Evolutionary conservation across 495 filamentous ascomycete genomes (phyloP), one percentile per base, ranked within the genome.

Genomic region (Podospora comata): DNA sequence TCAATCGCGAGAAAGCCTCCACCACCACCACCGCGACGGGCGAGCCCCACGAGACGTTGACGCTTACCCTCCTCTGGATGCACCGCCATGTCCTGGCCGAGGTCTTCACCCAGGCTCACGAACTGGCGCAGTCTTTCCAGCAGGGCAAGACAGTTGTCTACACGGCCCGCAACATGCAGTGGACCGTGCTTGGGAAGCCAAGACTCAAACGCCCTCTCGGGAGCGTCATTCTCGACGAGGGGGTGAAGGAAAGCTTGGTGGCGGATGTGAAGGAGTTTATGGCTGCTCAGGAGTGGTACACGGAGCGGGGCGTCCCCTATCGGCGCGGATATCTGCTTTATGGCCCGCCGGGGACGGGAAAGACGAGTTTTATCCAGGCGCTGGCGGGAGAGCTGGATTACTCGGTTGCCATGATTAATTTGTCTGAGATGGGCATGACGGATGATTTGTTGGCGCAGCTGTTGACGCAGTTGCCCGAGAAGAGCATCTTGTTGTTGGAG

Each of bases 81-180:
- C 88, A 96, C 70, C 90, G 95, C 1, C 85, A 93, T 67, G 85
- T 97, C 15, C 94, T 99, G 73, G 88, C 92, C 69, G 86, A 91
- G 4, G 85, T 99, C 20, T 96, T 99, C 68, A 82, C 81, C 11
- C 91, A 98, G 74, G 94, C 95, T 11, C 91, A 94, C 74, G 79
- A 85, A 5, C 85, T 97, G 57, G 92, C 92, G 1, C 83, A 86
- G 16, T 85, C 86, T 71, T 88, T 89, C 34, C 88, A 91, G 64
- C 91, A 97, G 77, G 95, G 95, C n/a, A 97, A 96, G 79, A 98
- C 96, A 5, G 86, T 93, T 3, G 91, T 99, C 39, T 97, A 94
- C 77, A 94, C 90, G 34, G 89, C 91, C 19, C 85, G 89, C 79
- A 89, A 88, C n/a, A 89, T 91, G 32, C 82, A 84, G 20, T 98